Evolutionary conservation across 2,329 filamentous ascomycete genomes (phyloP), one percentile per base, ranked within the genome.

Genomic region (Epichloe sylvatica): DNA sequence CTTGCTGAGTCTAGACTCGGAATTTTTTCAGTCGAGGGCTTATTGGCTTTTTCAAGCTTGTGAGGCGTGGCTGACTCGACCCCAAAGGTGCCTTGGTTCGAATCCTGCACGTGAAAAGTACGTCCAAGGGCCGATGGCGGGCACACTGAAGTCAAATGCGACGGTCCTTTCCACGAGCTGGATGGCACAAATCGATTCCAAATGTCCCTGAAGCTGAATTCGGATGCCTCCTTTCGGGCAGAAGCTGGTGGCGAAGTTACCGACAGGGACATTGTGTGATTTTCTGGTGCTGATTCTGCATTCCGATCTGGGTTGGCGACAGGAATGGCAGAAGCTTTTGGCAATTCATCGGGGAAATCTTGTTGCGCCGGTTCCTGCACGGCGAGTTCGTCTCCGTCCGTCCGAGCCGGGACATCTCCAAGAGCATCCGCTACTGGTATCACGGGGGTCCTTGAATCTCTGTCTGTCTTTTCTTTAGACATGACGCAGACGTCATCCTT

Each of bases 141-240:
- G 13, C 42, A 33, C 15, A 42, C 34, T 17, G 46, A 49, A 35
- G 54, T 39, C 42, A 55, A 43, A 9, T 44, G 48, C 23, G 54
- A 53, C n/a, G 55, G 49, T 21, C 50, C 59, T 35, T 54, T 52
- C 62, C 55, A 62, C 11, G 59, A 56, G 6, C 52, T 57, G 21
- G 55, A 51, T 12, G 61, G 56, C 21, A 63, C 54, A 25, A 59
- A 50, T 3, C 47, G 55, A 45, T 57, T 56, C 7, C 61, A 36
- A 9, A 61, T 56, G 34, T 45, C 48, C 21, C 54, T 60, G 1
- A 62, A 47, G 15, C 59, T 56, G 35, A 55, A 56, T 3, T 52
- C 54, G 7, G 47, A 38, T 36, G 47, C 2, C n/a, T 54, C 46
- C 13, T 52, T 46, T 36, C 44, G 38, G 12, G 21, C 21, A 13